A percentile compares a stretch with the other conserved stretches of the same genome.
Conservation (phyloP, 2,329 filamentous ascomycete species). For the Verticillium longisporum region DNA sequence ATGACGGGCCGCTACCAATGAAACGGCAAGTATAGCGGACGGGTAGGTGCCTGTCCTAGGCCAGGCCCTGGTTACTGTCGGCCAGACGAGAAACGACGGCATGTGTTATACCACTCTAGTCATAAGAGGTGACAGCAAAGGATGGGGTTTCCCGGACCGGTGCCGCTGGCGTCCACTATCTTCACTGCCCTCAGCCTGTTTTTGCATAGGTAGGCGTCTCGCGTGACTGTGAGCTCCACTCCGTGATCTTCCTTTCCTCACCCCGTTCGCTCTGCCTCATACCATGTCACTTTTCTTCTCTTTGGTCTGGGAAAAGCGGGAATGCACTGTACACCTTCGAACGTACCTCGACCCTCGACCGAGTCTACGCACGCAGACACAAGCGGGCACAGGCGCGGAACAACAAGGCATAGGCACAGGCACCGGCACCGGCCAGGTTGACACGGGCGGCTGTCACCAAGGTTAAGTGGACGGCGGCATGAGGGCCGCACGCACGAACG, state of each 20-base stretch:
- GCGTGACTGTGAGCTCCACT: too few species aligned
- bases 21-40: background rate
- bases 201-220: too few species aligned
- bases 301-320: too few species aligned
- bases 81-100: background rate
- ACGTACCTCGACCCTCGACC: too few species aligned
- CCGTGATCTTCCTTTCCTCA: background rate
- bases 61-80: background rate
- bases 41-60: background rate
- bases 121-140: background rate
- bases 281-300: too few species aligned
- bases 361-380: background rate
- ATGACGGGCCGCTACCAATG: background rate
- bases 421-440: background rate
- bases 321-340: too few species aligned
- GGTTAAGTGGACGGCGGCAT: background rate
- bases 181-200: background rate
- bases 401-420: background rate
- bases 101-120: background rate
- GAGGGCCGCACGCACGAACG: background rate
- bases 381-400: background rate
- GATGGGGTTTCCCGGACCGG: background rate
- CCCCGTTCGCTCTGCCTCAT: background rate
- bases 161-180: background rate
- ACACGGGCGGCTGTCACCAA: background rate